Evolutionary conservation across 352 stramenopile species (phyloP).

Genomic region (Globisporangium alternatum): DNA sequence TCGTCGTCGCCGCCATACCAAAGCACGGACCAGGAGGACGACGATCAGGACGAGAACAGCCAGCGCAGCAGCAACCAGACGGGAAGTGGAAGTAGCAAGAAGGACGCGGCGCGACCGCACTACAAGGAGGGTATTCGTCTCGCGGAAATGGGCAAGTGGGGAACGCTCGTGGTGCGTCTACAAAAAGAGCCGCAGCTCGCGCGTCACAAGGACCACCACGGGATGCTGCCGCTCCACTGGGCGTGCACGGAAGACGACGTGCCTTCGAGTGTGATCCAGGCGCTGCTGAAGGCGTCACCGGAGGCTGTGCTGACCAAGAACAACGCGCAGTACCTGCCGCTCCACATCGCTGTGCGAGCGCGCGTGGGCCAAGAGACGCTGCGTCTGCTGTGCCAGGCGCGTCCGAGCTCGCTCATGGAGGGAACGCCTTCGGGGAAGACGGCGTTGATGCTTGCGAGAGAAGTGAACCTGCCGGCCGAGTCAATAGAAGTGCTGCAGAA

Average conservation of each 20-base stretch:
- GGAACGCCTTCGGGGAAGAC: conserved; percentile 74
- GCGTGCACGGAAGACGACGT: conserved; percentile 80
- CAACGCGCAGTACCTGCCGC: conserved; percentile 76
- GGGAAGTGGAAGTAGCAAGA: conserved; percentile 10
- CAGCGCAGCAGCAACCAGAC: neutral
- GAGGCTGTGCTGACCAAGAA: conserved; percentile 77
- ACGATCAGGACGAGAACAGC: conserved; percentile 14
- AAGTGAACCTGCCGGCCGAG: conserved; percentile 41
- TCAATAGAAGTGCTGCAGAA: conserved; percentile 62
- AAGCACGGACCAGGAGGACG: conserved; percentile 13
- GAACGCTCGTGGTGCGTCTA: conserved; percentile 56
- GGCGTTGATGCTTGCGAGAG: conserved; percentile 56
- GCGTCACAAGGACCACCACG: conserved; percentile 77
- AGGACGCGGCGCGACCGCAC: conserved; percentile 46
- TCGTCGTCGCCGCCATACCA: conserved; percentile 16
- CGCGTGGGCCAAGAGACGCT: conserved; percentile 48
- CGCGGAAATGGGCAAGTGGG: conserved; percentile 81
- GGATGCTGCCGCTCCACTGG: conserved; percentile 84
- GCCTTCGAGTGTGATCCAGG: conserved; percentile 48
- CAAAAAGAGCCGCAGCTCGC: conserved; percentile 60
- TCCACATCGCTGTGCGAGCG: conserved; percentile 81
- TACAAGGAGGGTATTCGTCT: conserved; percentile 82
- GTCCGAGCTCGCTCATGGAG: conserved; percentile 64
- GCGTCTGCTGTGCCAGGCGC: conserved; percentile 54
- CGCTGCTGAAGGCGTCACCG: conserved; percentile 69